Evolutionary conservation across 805 yeast genomes (phyloP).

Genomic region (Ascoidea tarda): DNA sequence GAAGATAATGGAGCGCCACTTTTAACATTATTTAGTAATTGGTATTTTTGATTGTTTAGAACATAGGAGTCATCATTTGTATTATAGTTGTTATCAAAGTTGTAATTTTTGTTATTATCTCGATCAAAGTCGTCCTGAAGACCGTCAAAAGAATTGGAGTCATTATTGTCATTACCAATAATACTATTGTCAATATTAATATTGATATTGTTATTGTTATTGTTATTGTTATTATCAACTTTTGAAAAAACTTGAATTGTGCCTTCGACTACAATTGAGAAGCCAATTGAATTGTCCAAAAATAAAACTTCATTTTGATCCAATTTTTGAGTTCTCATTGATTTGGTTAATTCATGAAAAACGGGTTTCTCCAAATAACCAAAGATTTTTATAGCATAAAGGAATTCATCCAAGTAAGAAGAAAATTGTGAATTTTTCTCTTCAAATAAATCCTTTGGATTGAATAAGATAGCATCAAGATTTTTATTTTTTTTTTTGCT

Average conservation of each 20-base stretch:
- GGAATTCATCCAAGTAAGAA: conserved; percentile 76
- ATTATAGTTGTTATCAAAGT: conserved; percentile 19
- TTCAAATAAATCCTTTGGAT: conserved; percentile 8
- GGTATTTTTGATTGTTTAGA: conserved; percentile 50
- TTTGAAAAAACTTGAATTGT: conserved; percentile 64
- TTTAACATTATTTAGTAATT: conserved; percentile 64
- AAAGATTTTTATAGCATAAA: conserved; percentile 83
- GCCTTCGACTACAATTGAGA: conserved; percentile 89
- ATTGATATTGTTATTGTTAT: conserved; percentile 7
- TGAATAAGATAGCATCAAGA: too few species aligned
- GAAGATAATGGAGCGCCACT: conserved; percentile 82
- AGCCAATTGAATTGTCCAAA: conserved; percentile 67
- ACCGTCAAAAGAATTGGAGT: conserved; percentile 1
- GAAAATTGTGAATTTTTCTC: conserved; percentile 31
- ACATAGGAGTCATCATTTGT: conserved; percentile 25
- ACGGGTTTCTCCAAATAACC: conserved; percentile 87
- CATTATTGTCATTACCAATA: conserved; percentile 2
- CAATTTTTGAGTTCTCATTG: conserved; percentile 79
- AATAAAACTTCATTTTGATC: conserved; percentile 64
- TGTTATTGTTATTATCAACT: conserved; percentile 19
- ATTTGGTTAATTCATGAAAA: conserved; percentile 82
- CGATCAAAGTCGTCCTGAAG: conserved; percentile 5
- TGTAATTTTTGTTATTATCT: conserved; percentile 12
- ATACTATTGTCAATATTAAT: conserved; percentile 1
- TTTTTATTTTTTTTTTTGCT: too few species aligned